These are phyloP conservation scores for Solanum pennellii DNA, from an alignment of 257 asterid species.

Conservation along the genomic window DNA sequence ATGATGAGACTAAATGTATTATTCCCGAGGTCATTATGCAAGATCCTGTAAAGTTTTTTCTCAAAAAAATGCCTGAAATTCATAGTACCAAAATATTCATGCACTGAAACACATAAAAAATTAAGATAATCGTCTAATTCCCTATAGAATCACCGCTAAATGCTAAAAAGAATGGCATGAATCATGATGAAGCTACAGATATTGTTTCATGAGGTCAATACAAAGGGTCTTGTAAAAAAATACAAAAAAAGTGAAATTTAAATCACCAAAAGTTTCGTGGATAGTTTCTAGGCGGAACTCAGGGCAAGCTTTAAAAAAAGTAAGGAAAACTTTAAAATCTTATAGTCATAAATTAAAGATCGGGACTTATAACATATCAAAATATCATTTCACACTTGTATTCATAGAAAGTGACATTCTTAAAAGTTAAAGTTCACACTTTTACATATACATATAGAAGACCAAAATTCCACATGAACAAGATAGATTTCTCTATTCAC, in stretches of 20 bases:
- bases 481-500: background rate
- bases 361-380: background rate
- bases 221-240: accelerated
- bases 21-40: background rate
- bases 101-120: background rate
- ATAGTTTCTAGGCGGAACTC: background rate
- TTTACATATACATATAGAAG: background rate
- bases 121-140: no score
- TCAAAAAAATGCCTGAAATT: background rate
- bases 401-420: background rate
- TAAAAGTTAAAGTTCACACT: background rate
- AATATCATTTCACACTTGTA: background rate
- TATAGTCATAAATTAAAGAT: background rate
- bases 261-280: background rate
- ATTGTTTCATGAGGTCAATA: background rate
- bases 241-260: background rate
- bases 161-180: background rate
- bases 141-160: background rate
- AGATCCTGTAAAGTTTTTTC: no score
- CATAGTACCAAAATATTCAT: no score
- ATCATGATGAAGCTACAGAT: accelerated
- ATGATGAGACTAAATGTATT: background rate
- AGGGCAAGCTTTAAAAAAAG: background rate
- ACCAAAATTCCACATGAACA: background rate
- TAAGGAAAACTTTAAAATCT: no score